Evolutionary conservation across 2,329 filamentous ascomycete species (phyloP).

Genomic region (Cordyceps cicadae): DNA sequence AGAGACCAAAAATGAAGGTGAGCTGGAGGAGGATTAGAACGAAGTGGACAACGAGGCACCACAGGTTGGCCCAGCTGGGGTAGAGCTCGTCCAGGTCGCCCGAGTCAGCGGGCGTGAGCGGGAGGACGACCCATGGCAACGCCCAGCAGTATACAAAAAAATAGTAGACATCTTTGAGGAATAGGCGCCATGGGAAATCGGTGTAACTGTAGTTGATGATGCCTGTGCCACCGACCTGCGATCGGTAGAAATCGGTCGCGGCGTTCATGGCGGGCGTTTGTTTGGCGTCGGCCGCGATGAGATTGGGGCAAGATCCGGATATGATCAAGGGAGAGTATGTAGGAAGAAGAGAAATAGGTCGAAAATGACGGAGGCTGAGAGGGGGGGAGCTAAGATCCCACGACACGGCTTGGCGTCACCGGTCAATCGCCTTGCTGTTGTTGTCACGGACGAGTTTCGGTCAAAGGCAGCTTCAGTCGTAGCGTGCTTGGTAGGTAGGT

Average conservation of each 20-base stretch:
- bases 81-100: slow-evolving; percentile 57
- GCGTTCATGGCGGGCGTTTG: slow-evolving; percentile 19
- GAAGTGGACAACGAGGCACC: slow-evolving; percentile 48
- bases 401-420: neutral
- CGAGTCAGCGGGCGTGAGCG: slow-evolving; percentile 43
- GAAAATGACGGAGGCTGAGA: neutral
- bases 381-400: neutral
- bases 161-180: slow-evolving; percentile 45
- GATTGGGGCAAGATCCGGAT: neutral
- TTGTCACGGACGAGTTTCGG: neutral
- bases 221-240: slow-evolving; percentile 48
- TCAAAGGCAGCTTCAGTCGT: neutral
- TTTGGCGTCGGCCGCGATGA: neutral
- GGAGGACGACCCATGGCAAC: slow-evolving; percentile 54
- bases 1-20: slow-evolving; percentile 50
- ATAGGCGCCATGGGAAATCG: slow-evolving; percentile 42
- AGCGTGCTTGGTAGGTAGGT: neutral
- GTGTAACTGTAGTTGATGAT: slow-evolving; percentile 56
- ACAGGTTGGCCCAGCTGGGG: slow-evolving; percentile 47
- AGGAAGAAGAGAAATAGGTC: neutral
- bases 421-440: neutral
- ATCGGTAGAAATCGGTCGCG: slow-evolving; percentile 46
- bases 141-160: slow-evolving; percentile 48
- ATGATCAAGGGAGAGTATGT: neutral
- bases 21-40: slow-evolving; percentile 53